Evolutionary conservation across 1,284 basidiomycete species (phyloP).

Genomic region (Microbotryum violaceum): DNA sequence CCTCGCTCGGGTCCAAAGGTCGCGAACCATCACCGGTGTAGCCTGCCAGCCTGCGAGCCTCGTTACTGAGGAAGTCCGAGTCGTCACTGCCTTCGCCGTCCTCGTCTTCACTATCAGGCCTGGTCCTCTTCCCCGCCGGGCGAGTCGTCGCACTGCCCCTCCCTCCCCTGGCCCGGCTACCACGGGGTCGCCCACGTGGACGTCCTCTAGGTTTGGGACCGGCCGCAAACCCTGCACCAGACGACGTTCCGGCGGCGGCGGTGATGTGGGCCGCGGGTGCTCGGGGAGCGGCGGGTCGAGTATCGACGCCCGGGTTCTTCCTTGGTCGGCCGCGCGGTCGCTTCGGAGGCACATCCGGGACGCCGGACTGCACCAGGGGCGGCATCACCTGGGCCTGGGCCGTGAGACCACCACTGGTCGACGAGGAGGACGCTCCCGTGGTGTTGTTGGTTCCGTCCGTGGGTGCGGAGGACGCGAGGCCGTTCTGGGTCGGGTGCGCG

Average conservation of each 20-base stretch:
- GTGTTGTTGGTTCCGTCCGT: conserved; percentile 3
- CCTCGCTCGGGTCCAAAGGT: conserved; percentile 17
- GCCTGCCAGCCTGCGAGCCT: conserved; percentile 3
- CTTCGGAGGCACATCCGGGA: conserved; percentile 11
- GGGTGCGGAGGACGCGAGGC: conserved; percentile 8
- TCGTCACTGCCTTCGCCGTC: conserved; percentile 12
- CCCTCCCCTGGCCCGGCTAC: conserved; percentile 16
- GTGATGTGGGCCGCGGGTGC: not conserved
- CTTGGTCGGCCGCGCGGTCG: conserved; percentile 27
- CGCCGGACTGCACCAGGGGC: conserved; percentile 6
- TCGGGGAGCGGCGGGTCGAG: not conserved
- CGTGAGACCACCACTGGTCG: not conserved
- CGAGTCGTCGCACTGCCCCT: not conserved
- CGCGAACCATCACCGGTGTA: conserved; percentile 3
- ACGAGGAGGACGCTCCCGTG: no score
- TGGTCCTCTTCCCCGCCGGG: no score
- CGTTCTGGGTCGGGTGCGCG: not conserved
- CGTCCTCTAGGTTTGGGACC: conserved; percentile 10
- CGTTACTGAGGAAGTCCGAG: conserved; percentile 6
- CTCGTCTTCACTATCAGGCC: conserved; percentile 12
- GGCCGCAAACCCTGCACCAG: conserved; percentile 12
- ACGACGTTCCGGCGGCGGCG: conserved; percentile 3
- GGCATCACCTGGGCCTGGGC: conserved; percentile 16
- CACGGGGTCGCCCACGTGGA: conserved; percentile 11
- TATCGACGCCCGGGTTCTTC: conserved; percentile 27